Base-by-base conservation (phyloP, 139 green algal species). In the Tetraselmis chui region DNA sequence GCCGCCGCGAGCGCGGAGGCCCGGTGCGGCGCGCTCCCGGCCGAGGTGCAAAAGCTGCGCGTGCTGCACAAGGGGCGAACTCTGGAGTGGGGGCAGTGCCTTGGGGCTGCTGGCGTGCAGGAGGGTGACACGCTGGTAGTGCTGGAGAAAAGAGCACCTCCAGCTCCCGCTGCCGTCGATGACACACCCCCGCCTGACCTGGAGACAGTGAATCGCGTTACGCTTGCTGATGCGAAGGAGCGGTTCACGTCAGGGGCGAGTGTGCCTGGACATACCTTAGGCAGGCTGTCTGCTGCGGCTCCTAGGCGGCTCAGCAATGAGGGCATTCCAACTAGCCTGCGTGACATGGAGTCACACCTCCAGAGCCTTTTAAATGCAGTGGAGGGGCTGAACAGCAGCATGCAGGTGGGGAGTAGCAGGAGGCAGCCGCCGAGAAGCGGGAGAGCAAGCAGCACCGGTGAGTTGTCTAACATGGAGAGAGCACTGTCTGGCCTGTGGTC, bases 41-140 rank as follows among this genome's bases (percentile, higher is more conserved):
- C 11, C 45, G 45, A 5, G 45, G 11, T 67, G 18, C 28, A 80
- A 29, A 80, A 32, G 77, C 77, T 59, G 77, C 77, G 77, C 2
- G 23, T 80, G 77, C 29, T 80, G 77, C 32, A 80, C 77, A 2
- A 80, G 2, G 77, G 77, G 27, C 28, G 29, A 29, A 29, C 31
- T 27, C 31, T 80, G 24, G 32, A 58, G 45, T 5, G 5, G 77
- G 28, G 18, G 29, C 32, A 32, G 29, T 27, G 28, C 2, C 29
- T 80, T 31, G 77, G 32, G 77, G 28, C 31, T 2, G 77, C 77
- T 27, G 77, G 77, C 22, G 29, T 80, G 28, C 26, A 27, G 28
- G 77, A 80, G 28, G 77, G 77, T 23, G n/a, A 32, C 77, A 59
- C 77, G 28, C 2, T 80, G 29, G 77, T 80, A 5, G 77, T 80